Evolutionary conservation across 768 basidiomycete species (phyloP).

Genomic region (Pulveroboletus frians): DNA sequence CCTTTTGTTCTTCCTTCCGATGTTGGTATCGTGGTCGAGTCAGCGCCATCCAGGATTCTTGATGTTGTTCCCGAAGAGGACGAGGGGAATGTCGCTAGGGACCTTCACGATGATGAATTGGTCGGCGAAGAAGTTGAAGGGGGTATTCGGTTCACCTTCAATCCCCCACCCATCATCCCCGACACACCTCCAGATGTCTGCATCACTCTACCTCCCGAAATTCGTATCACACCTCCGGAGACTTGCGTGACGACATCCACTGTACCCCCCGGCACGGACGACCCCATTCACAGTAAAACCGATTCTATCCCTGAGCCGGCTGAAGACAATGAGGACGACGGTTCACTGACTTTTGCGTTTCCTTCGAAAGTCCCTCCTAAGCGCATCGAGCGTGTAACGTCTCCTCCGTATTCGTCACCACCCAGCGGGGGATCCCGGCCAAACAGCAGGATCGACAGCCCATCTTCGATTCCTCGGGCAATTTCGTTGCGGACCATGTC

Average conservation of each 20-base stretch:
- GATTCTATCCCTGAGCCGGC: conserved; percentile 3
- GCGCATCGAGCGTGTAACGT: conserved; percentile 4
- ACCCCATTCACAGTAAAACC: conserved; percentile 2
- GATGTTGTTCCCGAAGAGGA: conserved; percentile 42
- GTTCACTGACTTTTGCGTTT: conserved; percentile 20
- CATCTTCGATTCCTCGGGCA: conserved; percentile 50
- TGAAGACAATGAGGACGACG: conserved; percentile 25
- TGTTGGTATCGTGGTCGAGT: conserved; percentile 39
- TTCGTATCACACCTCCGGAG: conserved; percentile 21
- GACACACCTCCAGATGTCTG: conserved; percentile 23
- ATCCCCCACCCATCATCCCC: conserved; percentile 42
- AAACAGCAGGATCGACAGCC: conserved; percentile 17
- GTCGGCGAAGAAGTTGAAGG: conserved; percentile 55
- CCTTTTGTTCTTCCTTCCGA: conserved; percentile 47
- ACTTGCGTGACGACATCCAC: conserved; percentile 14
- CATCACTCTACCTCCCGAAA: conserved; percentile 27
- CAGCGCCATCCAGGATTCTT: conserved; percentile 26
- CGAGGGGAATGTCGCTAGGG: conserved; percentile 25
- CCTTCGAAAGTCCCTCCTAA: conserved; percentile 10
- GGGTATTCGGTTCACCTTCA: conserved; percentile 72
- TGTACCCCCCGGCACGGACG: conserved; percentile 9
- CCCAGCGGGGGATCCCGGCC: conserved; percentile 6
- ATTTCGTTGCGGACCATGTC: conserved; percentile 34
- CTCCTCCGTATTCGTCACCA: conserved; percentile 9
- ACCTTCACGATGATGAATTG: conserved; percentile 43